Evolutionary conservation across 78 protist genomes (phyloP).

Genomic region (Pigoraptor vietnamica): DNA sequence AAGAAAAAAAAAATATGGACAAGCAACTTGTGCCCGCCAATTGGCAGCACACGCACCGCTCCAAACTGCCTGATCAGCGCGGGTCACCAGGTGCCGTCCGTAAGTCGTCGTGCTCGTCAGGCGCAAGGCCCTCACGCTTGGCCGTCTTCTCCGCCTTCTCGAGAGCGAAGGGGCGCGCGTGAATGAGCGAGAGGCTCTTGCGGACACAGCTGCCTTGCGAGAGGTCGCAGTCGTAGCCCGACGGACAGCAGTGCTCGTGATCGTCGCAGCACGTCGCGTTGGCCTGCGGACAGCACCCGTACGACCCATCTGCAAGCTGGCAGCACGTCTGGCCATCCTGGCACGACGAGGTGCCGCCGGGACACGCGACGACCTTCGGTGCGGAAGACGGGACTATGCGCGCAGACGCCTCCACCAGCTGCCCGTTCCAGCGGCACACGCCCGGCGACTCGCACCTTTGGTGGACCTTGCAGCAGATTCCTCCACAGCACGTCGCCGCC

Average conservation of each 20-base stretch:
- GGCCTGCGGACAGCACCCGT: neutral
- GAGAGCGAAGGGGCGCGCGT: too few relatives aligned
- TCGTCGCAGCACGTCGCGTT: constrained; percentile 2
- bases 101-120: too few relatives aligned
- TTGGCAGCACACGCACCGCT: too few relatives aligned
- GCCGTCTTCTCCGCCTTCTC: too few relatives aligned
- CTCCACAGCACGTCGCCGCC: neutral
- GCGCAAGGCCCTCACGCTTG: too few relatives aligned
- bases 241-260: neutral
- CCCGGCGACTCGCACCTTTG: neutral
- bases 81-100: too few relatives aligned
- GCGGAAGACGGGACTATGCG: neutral
- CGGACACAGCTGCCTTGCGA: neutral
- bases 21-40: too few relatives aligned
- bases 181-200: too few relatives aligned
- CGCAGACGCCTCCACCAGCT: neutral
- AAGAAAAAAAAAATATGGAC: too few relatives aligned
- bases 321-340: neutral
- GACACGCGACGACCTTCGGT: neutral
- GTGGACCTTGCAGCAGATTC: neutral
- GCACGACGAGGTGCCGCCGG: neutral
- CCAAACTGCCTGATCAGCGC: too few relatives aligned
- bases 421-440: neutral
- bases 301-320: neutral
- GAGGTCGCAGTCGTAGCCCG: neutral